Percentiles rank a stretch among this genome's conserved stretches.
phyloP scores from a whole-genome alignment of 306 rosid genomes.

The Sindora glabra region DNA sequence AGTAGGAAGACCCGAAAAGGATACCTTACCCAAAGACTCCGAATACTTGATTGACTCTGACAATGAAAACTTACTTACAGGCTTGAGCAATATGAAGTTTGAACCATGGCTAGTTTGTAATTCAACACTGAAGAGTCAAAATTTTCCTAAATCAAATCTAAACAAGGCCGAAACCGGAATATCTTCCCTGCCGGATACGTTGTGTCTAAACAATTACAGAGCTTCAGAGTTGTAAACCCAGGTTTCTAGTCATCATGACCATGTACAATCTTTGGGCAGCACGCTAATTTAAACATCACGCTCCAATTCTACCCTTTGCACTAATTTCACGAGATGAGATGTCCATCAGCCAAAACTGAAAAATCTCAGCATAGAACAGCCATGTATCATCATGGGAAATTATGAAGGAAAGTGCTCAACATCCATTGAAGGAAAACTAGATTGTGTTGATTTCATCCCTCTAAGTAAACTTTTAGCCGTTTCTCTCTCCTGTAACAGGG shows the following conservation, averaged over 20 bases:
- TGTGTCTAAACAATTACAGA: too few relatives aligned
- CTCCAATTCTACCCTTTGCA: not conserved
- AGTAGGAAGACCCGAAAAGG: too few relatives aligned
- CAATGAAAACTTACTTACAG: too few relatives aligned
- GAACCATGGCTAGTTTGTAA: too few relatives aligned
- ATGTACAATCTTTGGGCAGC: not conserved
- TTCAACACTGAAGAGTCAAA: not conserved
- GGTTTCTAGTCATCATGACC: not conserved
- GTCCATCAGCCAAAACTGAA: slow-evolving; percentile 9
- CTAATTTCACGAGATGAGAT: not conserved
- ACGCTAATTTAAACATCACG: not conserved
- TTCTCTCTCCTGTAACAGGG: slow-evolving; percentile 76
- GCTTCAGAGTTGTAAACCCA: not conserved
- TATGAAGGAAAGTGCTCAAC: slow-evolving; percentile 75
- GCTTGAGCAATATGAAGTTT: too few relatives aligned
- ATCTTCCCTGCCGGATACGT: not conserved
- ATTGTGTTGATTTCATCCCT: slow-evolving; percentile 71
- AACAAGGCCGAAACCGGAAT: not conserved
- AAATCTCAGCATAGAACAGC: not conserved
- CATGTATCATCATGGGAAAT: slow-evolving; percentile 2
- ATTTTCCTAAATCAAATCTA: not conserved
- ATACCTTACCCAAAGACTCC: too few relatives aligned
- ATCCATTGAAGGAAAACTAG: slow-evolving; percentile 63
- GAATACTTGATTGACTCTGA: too few relatives aligned
- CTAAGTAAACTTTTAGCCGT: slow-evolving; percentile 80